Evolutionary conservation across 2,329 filamentous ascomycete species (phyloP).

Genomic region (Nemania bipapillata): DNA sequence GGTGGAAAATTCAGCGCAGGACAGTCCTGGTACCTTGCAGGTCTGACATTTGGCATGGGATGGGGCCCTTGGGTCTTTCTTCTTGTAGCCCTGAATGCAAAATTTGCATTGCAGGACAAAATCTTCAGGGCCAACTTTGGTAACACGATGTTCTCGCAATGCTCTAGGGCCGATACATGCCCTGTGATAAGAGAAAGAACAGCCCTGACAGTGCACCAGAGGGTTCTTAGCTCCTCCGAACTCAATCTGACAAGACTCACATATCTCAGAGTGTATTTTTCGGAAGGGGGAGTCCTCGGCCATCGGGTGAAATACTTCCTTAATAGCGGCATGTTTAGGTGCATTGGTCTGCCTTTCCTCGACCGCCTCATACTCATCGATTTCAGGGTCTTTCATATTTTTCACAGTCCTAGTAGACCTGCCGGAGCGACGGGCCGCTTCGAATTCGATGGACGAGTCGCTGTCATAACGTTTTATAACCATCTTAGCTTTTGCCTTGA

Average conservation of each 20-base stretch:
- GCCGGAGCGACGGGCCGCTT: constrained; percentile 61
- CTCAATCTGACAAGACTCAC: constrained; percentile 74
- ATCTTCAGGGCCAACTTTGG: constrained; percentile 78
- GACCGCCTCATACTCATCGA: constrained; percentile 67
- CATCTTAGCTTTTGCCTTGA: constrained; percentile 29
- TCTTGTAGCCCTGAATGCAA: constrained; percentile 75
- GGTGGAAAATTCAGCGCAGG: constrained; percentile 79
- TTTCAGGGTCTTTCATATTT: constrained; percentile 63
- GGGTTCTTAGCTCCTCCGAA: constrained; percentile 70
- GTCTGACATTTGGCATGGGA: constrained; percentile 75
- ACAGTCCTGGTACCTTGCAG: constrained; percentile 72
- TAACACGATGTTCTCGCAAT: constrained; percentile 84
- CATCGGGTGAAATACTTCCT: constrained; percentile 76
- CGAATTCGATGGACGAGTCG: constrained; percentile 65
- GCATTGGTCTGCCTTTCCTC: constrained; percentile 59
- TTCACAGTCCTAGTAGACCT: constrained; percentile 58
- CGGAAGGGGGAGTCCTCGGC: constrained; percentile 73
- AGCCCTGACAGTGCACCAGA: constrained; percentile 90
- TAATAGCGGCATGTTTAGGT: constrained; percentile 71
- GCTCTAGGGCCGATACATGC: constrained; percentile 79
- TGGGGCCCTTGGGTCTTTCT: constrained; percentile 76
- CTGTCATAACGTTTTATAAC: constrained; percentile 40
- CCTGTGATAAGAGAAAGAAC: constrained; percentile 84
- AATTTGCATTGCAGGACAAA: constrained; percentile 92
- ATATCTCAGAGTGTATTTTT: constrained; percentile 73